Base-by-base conservation (phyloP, 805 yeast genomes). In the Candida insectorum region DNA sequence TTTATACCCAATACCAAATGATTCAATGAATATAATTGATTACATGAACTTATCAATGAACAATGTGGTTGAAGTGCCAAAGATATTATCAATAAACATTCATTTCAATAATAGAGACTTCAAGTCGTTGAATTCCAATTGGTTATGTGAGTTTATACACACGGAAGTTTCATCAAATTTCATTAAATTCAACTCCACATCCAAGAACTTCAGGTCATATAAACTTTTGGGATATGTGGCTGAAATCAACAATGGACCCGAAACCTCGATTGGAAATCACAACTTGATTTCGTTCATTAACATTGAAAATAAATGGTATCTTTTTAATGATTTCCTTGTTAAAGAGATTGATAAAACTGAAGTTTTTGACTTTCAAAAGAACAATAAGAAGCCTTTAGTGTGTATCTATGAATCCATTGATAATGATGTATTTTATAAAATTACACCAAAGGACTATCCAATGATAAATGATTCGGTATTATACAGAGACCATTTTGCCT, bases 241-340 rank as follows among this genome's bases (percentile, higher is more conserved):
- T 26, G 81, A 80, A 47, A 73, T 85, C 5, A 65, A 67, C 2
- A 75, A 73, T 33, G 73, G 73, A 7, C 49, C 59, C 1, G 61
- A 60, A 4, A 38, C 52, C 4, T 37, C 59, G 0, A 40, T 43
- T 26, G 76, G 77, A 3, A 60, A 62, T 16, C 79, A 76, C 48
- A 81, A 79, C 45, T 54, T 81, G 32, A 82, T 85, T 0, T 72
- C 88, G 0, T 74, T 73, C 44, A 69, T 74, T 2, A 70, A 71
- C 40, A 60, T 77, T 4, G 62, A 58, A 11, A 69, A 69, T 29
- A 52, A 52, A 46, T 93, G 98, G 98, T 77, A 71, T 49, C 56
- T 93, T 51, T 87, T 93, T 56, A 93, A 93, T 52, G 97, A 93
- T 56, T 93, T 91, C 58, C 62, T 93, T 43, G 97, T 89, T 11